Base-by-base conservation (phyloP, 2,329 filamentous ascomycete species). In the Cercospora sp. region DNA sequence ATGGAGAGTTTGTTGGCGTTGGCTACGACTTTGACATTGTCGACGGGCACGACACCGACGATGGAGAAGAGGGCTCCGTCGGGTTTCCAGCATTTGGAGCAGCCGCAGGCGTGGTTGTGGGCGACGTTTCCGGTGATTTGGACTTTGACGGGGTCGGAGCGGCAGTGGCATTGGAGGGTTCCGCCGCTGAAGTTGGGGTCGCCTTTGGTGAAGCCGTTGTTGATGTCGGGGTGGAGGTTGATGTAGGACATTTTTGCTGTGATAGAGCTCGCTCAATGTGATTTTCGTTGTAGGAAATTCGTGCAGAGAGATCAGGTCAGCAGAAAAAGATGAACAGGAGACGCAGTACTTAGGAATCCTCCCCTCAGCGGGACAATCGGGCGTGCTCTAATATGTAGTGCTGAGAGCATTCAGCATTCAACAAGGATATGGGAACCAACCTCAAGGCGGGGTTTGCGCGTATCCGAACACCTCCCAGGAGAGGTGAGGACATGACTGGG, bases 71-170 rank as follows among this genome's bases (percentile, higher is more conserved):
- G 84, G 0, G 87, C 83, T 31, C 87, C 87, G 2, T 78, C 67
- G 5, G 89, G 89, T 79, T 90, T 91, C 88, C 88, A 91, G 84
- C 89, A 91, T 78, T 90, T 89, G 64, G 87, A 90, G 80, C 89
- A 91, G 70, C 89, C 89, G 79, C 89, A 91, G 65, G 87, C 88
- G 79, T 91, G 89, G 82, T 91, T 90, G 82, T 90, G 88, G 1
- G 83, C 80, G 65, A 91, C 85, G 73, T 90, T 87, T 75, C 84
- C 81, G 67, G 73, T 77, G 45, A 91, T 82, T 0, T 83, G 83
- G 23, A 91, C 83, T 74, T 87, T 84, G 67, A 91, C 86, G 28
- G 84, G 85, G 76, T 84, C 77, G 69, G 73, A 80, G 10, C 79
- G 65, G 81, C 89, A 91, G 74, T 85, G 84, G 82, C 89, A 91